Evolutionary conservation across 345 rosid species (phyloP).

Genomic region (Ceriops decandra): DNA sequence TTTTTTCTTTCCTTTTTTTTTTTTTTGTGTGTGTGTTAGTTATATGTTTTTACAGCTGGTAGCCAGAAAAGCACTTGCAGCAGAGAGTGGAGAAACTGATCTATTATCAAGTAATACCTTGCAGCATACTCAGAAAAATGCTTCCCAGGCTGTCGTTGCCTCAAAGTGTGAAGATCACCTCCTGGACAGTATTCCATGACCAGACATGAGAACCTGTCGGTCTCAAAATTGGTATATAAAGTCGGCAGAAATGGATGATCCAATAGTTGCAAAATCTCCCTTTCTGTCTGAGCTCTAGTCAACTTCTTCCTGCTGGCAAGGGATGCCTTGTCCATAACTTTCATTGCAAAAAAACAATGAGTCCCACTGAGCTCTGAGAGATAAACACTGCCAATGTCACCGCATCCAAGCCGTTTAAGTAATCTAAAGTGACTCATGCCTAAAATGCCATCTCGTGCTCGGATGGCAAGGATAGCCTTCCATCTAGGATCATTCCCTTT

Average conservation of each 20-base stretch:
- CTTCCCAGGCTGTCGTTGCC: conserved; percentile 96
- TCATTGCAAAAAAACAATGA: conserved; percentile 87
- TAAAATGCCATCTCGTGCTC: conserved; percentile 78
- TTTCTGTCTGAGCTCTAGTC: conserved; percentile 92
- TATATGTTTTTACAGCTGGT: no score
- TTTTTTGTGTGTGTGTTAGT: no score
- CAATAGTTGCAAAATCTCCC: conserved; percentile 89
- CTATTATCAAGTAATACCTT: conserved; percentile 45
- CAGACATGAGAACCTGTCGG: conserved; percentile 91
- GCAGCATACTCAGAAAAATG: conserved; percentile 98
- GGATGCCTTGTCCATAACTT: conserved; percentile 98
- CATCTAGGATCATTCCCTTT: conserved; percentile 98
- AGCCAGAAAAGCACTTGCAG: neutral
- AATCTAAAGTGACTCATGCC: conserved; percentile 96
- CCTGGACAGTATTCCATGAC: conserved; percentile 99
- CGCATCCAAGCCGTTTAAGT: conserved; percentile 91
- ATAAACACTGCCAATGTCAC: conserved; percentile 97
- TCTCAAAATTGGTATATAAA: conserved; percentile 90
- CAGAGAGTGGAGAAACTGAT: neutral
- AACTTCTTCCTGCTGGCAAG: conserved; percentile 93
- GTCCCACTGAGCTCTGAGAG: conserved; percentile 91
- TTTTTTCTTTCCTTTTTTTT: no score
- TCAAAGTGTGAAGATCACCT: conserved; percentile 88
- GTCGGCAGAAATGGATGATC: conserved; percentile 99
- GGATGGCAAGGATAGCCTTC: conserved; percentile 84